Base-by-base conservation (phyloP, 192 early-diverging fungal genomes). In the Coemansia sp. region DNA sequence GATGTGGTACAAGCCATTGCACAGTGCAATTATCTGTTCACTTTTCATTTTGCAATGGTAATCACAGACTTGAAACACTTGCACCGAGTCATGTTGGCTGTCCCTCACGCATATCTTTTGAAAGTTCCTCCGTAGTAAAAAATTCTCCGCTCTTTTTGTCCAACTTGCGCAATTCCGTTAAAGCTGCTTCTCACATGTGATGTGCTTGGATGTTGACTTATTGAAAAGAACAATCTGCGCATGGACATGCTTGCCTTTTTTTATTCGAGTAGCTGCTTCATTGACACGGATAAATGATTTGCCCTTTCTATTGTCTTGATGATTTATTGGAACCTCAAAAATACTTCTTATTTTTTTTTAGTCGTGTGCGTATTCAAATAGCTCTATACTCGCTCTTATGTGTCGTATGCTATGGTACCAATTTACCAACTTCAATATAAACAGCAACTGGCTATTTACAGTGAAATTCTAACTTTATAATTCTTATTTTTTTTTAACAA, bases 81-180 rank as follows among this genome's bases (percentile, higher is more conserved):
- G 38, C 38, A 14, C 38, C 38, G 38, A 44, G 38, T 44, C 38
- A 44, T 44, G 14, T 3, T 16, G 14, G 14, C n/a, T 44, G 38
- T 14, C 12, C 38, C 3, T 44, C 38, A 44, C 3, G 38, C 38
- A 16, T 16, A 9, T 3, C 38, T 16, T 16, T 16, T 34, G 32
- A 16, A 44, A 44, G 16, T 9, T 44, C 28, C n/a, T 18, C 24
- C 25, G 9, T 25, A 54, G n/a, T n/a, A n/a, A 23, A 58, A 60
- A 50, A 60, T 60, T 60, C 59, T 60, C 59, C 59, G 59, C 59
- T 60, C 26, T 50, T 1, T 50, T 22, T 9, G n/a, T 26, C 19
- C 31, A 34, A 22, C 21, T 22, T 21, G 28, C 55, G 23, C 28
- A 34, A 24, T 58, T 38, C 32, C 34, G 56, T 16, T 44, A 44